Evolutionary conservation across 2,329 filamentous ascomycete genomes (phyloP), one percentile per base, ranked within the genome.

Genomic region (Trichoderma sp.): DNA sequence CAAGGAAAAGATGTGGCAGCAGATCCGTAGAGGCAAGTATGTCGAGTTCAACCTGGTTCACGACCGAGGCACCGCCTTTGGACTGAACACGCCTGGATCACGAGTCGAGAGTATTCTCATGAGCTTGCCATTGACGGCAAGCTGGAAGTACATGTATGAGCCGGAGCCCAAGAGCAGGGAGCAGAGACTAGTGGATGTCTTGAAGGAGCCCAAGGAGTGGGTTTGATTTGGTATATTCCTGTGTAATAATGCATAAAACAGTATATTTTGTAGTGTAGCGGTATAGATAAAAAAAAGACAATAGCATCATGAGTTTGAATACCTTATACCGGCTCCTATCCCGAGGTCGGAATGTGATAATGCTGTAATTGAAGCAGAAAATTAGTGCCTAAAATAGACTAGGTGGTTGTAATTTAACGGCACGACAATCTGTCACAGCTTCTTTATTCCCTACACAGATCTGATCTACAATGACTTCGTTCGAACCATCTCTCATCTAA

Each of bases 11-110:
- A 90, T 93, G 75, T 99, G 96, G 96, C 96, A 99, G 84, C 96
- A 98, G 84, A 86, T 99, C 74, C 88, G 96, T 64, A 86, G 96
- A 75, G 96, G 96, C n/a, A 88, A 94, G 77, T 99, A 99, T 80
- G 96, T 99, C 74, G 96, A 99, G 83, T 99, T 99, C 83, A 99
- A 99, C 83, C 87, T 99, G 47, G 94, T 99, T 70, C 95, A 99
- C 82, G 96, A 99, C 83, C 90, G 96, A 30, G 96, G 96, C 3
- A 99, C 96, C 2, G 91, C 93, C 8, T 99, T 99, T 81, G 96
- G 96, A 1, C 84, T 99, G 74, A 96, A 96, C 78, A 97, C 95
- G 0, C 96, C 96, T 0, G 94, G 94, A 55, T 92, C 95, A 6
- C 88, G 96, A 73, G 91, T 99, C 3, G 96, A 99, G 86, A 98